Conservation (phyloP, 108 stramenopile species). For the Tribonema minus region DNA sequence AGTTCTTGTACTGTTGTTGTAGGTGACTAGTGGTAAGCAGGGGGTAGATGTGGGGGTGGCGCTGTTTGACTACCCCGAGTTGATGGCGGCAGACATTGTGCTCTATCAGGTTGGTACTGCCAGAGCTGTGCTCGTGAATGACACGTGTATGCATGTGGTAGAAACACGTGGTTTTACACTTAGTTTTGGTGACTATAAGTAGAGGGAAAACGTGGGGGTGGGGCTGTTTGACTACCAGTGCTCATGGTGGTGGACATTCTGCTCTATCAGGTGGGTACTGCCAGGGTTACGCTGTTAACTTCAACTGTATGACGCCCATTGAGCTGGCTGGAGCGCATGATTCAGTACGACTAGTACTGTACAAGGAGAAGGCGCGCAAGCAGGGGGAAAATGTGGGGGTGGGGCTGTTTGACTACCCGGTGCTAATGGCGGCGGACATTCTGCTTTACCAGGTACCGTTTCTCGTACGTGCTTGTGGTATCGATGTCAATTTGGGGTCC, state of each 20-base stretch:
- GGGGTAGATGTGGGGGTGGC: slow-evolving; percentile 63
- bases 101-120: slow-evolving; percentile 68
- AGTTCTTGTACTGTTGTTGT: slow-evolving; percentile 98
- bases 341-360: slow-evolving; percentile 99
- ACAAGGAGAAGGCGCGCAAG: slow-evolving; percentile 73
- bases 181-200: no score
- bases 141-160: no score
- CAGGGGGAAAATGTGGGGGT: slow-evolving; percentile 70
- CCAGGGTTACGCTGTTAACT: no score
- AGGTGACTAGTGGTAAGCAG: slow-evolving; percentile 97
- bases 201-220: slow-evolving; percentile 56
- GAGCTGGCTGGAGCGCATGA: slow-evolving; percentile 98
- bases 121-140: no score
- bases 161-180: no score
- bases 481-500: neutral
- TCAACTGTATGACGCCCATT: slow-evolving; percentile 92
- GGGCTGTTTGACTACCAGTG: slow-evolving; percentile 92
- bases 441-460: slow-evolving; percentile 94
- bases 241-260: slow-evolving; percentile 99
- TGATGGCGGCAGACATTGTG: slow-evolving; percentile 99
- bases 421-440: slow-evolving; percentile 98
- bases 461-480: no score
- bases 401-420: slow-evolving; percentile 92
- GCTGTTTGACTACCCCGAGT: slow-evolving; percentile 86
- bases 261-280: slow-evolving; percentile 60